Conservation (phyloP, 768 basidiomycete species). For the Tulasnella sp. region DNA sequence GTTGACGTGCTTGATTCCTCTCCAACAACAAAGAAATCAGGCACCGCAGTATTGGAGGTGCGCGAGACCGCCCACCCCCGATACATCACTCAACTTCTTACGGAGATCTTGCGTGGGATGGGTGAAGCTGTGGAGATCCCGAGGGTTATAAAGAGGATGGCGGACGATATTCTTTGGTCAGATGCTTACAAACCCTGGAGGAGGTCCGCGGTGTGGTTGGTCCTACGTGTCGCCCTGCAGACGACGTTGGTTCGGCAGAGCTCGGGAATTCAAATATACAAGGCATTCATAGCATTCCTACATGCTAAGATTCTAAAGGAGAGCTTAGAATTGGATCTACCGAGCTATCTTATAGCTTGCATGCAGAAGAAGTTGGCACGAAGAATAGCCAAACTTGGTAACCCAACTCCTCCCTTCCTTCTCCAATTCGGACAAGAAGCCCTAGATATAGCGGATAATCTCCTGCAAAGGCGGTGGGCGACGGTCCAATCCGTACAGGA, state of each 20-base stretch:
- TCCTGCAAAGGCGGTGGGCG: not conserved
- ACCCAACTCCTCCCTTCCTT: no score
- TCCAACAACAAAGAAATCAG: constrained; percentile 29
- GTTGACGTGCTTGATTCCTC: no score
- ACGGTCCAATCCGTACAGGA: not conserved
- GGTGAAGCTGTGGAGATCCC: constrained; percentile 24
- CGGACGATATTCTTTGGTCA: constrained; percentile 36
- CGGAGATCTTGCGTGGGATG: constrained; percentile 34
- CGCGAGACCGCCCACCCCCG: constrained; percentile 34
- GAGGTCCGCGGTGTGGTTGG: constrained; percentile 38
- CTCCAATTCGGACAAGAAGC: no score
- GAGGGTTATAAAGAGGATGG: constrained; percentile 32
- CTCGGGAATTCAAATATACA: constrained; percentile 27
- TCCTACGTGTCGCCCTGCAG: constrained; percentile 34
- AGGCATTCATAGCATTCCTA: constrained; percentile 36
- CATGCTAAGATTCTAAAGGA: constrained; percentile 24
- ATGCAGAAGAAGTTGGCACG: no score
- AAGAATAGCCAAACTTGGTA: no score
- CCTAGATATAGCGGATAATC: no score
- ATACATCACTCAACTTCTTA: constrained; percentile 38
- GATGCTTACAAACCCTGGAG: constrained; percentile 34
- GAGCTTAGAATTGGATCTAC: constrained; percentile 18
- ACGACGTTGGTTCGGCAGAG: constrained; percentile 21
- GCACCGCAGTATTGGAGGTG: constrained; percentile 23
- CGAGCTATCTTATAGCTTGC: constrained; percentile 24